These are phyloP conservation scores for Alisma plantagoaquatica DNA, from an alignment of 106 monocot genomes.

Conservation along the genomic window DNA sequence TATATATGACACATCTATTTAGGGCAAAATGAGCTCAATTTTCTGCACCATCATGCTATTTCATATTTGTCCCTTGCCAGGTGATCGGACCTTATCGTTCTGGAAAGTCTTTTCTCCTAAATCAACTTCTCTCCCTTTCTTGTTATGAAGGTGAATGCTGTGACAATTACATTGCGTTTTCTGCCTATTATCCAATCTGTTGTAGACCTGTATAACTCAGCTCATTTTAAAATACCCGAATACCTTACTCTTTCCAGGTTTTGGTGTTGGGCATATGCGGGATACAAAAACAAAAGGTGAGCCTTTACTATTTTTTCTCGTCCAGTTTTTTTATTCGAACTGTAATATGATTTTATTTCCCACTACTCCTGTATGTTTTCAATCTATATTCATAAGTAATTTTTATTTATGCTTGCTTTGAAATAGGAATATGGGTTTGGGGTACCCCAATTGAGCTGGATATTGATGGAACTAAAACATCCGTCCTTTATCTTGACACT, in stretches of 20 bases:
- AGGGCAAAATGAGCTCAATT: too few relatives aligned
- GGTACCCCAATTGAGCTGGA: conserved; percentile 77
- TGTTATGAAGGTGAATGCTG: conserved; percentile 81
- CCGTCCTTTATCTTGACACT: conserved; percentile 89
- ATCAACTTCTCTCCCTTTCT: conserved; percentile 92
- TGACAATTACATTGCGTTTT: conserved; percentile 1
- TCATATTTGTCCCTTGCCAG: too few relatives aligned
- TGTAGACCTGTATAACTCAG: background rate
- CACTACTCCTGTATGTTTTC: background rate
- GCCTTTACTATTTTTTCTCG: conserved; percentile 3
- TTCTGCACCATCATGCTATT: too few relatives aligned
- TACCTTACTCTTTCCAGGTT: conserved; percentile 44
- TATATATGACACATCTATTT: too few relatives aligned
- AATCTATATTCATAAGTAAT: background rate
- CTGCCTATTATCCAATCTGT: background rate
- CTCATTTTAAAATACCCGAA: background rate
- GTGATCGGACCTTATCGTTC: conserved; percentile 99
- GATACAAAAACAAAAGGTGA: conserved; percentile 99
- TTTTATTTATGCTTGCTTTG: conserved; percentile 4
- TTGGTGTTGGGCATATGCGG: conserved; percentile 99
- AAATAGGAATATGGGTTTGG: conserved; percentile 96
- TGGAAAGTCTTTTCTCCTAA: conserved; percentile 97
- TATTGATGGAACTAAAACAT: conserved; percentile 76
- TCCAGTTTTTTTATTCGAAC: background rate
- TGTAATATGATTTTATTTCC: background rate